phyloP scores from a whole-genome alignment of 177 flowering plant species.

The Vitis hybrid region DNA sequence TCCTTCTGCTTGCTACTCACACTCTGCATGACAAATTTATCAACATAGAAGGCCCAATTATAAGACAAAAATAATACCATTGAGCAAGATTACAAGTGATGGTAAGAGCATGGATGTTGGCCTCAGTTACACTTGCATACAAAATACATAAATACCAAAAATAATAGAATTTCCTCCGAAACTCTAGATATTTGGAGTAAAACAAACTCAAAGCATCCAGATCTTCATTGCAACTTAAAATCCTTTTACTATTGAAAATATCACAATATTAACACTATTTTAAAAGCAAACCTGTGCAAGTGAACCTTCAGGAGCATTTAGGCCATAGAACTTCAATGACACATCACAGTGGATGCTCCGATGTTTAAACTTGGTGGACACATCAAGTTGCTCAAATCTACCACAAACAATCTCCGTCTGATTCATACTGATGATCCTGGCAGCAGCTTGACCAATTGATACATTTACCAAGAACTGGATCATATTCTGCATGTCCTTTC shows the following conservation, averaged over 20 bases:
- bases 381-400: slow-evolving; percentile 84
- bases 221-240: neutral
- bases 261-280: neutral
- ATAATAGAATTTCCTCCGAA: neutral
- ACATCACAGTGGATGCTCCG: slow-evolving; percentile 78
- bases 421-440: slow-evolving; percentile 62
- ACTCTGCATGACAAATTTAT: slow-evolving; percentile 55
- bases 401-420: slow-evolving; percentile 85
- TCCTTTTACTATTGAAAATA: neutral
- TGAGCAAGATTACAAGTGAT: neutral
- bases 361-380: slow-evolving; percentile 71
- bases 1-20: slow-evolving; percentile 78
- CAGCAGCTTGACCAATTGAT: slow-evolving; percentile 80
- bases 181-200: neutral
- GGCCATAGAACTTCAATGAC: slow-evolving; percentile 75
- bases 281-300: slow-evolving; percentile 77
- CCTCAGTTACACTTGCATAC: neutral
- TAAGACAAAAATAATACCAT: neutral
- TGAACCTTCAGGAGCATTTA: slow-evolving; percentile 96
- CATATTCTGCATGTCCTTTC: slow-evolving; percentile 74
- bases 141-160: neutral
- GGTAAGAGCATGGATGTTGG: neutral
- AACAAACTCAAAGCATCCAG: neutral
- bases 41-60: neutral
- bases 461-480: slow-evolving; percentile 62